Base-by-base conservation (phyloP, 1,284 basidiomycete genomes). In the Sporisorium graminicola region DNA sequence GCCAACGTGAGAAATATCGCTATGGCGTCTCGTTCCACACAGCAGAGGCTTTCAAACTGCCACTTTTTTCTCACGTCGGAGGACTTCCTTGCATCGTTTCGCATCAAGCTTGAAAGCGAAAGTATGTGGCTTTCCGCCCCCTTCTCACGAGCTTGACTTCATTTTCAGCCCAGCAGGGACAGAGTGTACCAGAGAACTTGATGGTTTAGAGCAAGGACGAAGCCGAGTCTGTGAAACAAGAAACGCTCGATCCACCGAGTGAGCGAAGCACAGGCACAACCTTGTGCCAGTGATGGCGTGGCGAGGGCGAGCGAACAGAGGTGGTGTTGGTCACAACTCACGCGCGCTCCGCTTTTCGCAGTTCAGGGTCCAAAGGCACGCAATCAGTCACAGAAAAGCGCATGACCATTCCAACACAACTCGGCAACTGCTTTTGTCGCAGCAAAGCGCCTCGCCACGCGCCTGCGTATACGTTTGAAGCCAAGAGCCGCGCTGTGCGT, bases 41-140 rank as follows among this genome's bases (percentile, higher is more conserved):
- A 12, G 51, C 14, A 3, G 24, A 6, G 46, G 22, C 47, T 26
- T 53, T 22, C 9, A 13, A 26, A 10, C 52, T 12, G 24, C 22
- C 35, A 22, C 24, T 24, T 22, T 58, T 18, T 58, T 58, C 57
- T 40, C 57, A 58, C 57, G 55, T 51, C 47, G 57, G 57, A n/a
- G n/a, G n/a, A n/a, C 16, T 47, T 58, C 57, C 57, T 58, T 58
- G 47, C 37, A 51, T 50, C 27, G 20, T n/a, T 37, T 49, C 22
- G 3, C 12, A 8, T 35, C 44, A 46, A 26, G 46, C 12, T 33
- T 53, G 52, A 53, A 42, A 53, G 37, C 49, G 49, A 50, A 29
- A 13, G 24, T 7, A 14, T 26, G 2, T 13, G 35, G 35, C 35
- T 14, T 51, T 20, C 20, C 29, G 31, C 31, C n/a, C 31, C 14